Percentiles rank a stretch among this genome's conserved stretches.
These are phyloP conservation scores for Penicillium sp. DNA, from an alignment of 2,329 filamentous ascomycete species.

Conservation along the genomic window DNA sequence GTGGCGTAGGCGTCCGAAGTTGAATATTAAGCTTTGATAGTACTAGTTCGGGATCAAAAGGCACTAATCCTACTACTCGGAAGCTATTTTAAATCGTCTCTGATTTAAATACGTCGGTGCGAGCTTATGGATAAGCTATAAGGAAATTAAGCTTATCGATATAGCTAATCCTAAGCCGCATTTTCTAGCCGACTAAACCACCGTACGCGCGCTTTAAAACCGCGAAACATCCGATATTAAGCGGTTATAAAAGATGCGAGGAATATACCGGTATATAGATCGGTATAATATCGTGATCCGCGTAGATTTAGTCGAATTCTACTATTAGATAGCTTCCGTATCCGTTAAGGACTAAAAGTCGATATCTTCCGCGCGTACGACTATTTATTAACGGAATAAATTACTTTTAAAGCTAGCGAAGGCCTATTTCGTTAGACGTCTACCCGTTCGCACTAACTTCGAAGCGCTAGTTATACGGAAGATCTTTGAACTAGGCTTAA, in stretches of 20 bases:
- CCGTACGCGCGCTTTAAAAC: conserved; percentile 5
- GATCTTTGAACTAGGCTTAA: conserved; percentile 1
- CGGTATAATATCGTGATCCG: conserved; percentile 15
- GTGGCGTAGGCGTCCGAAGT: conserved; percentile 3
- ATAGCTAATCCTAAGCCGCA: not conserved
- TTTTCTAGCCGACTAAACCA: not conserved
- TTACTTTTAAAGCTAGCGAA: conserved; percentile 11
- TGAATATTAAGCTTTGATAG: conserved; percentile 13
- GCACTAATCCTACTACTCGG: not conserved
- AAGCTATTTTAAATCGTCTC: not conserved
- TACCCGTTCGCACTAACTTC: conserved; percentile 12
- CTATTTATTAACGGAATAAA: conserved; percentile 11
- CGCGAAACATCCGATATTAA: conserved; percentile 3
- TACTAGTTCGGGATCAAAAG: conserved; percentile 4
- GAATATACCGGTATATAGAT: conserved; percentile 14
- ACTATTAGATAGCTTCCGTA: conserved; percentile 1
- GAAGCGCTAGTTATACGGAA: conserved; percentile 9
- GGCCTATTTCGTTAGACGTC: conserved; percentile 12
- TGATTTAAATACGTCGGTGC: not conserved
- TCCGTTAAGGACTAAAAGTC: not conserved
- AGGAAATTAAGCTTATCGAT: conserved; percentile 8
- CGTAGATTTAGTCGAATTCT: conserved; percentile 14
- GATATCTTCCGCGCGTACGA: not conserved
- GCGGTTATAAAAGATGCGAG: conserved; percentile 13
- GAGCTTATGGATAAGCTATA: not conserved